Conservation (phyloP, 1,284 basidiomycete genomes). For the Boletus smithii region DNA sequence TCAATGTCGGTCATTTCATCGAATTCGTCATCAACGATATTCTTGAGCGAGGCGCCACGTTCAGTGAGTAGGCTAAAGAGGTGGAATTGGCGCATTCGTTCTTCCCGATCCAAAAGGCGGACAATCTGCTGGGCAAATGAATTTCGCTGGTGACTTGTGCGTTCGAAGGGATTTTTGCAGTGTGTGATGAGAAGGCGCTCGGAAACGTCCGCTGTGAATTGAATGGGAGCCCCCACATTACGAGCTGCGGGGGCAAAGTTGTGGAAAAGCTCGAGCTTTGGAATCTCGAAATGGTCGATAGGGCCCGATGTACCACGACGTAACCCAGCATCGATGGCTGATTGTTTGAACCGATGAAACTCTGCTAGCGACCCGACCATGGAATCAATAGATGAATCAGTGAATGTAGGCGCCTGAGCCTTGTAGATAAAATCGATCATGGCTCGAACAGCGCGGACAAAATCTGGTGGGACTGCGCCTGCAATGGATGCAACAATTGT, state of each 20-base stretch:
- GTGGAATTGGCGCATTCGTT: slow-evolving; percentile 5
- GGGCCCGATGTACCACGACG: background rate
- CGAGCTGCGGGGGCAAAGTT: background rate
- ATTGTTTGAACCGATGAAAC: no score
- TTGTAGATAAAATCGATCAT: slow-evolving; percentile 8
- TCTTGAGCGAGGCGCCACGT: background rate
- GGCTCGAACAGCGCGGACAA: background rate
- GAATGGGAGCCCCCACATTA: background rate
- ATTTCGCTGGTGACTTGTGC: background rate
- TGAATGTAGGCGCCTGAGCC: slow-evolving; percentile 2
- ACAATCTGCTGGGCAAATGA: slow-evolving; percentile 1
- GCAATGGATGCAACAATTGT: no score
- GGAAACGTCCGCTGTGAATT: slow-evolving; percentile 4
- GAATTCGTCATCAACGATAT: slow-evolving; percentile 1
- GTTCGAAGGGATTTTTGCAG: slow-evolving; percentile 4
- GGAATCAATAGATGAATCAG: background rate
- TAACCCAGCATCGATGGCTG: no score
- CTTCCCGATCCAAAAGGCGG: slow-evolving; percentile 1
- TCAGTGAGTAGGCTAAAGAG: slow-evolving; percentile 1
- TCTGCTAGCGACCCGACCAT: no score
- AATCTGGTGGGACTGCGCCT: background rate
- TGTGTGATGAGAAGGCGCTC: slow-evolving; percentile 7
- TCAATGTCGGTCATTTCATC: slow-evolving; percentile 1
- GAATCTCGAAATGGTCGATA: slow-evolving; percentile 1
- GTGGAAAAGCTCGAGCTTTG: slow-evolving; percentile 5